Percentiles rank a stretch among this genome's conserved stretches.
Evolutionary conservation across 164 flowering plant genomes (phyloP).

Genomic region (Berberis vulgaris): DNA sequence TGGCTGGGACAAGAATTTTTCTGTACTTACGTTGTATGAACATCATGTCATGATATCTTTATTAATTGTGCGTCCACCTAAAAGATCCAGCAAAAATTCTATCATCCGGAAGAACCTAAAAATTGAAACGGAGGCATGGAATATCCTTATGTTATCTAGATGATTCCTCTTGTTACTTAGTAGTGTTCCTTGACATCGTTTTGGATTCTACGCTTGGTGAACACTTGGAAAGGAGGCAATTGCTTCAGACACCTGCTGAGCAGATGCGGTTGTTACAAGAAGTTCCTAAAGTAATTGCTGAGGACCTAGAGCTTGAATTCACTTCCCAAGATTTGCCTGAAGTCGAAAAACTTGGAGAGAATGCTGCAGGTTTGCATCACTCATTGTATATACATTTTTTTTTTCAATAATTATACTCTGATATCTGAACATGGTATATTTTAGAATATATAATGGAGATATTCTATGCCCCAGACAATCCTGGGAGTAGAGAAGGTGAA

Average conservation of each 20-base stretch:
- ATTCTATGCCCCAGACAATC: too few species aligned
- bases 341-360: slow-evolving; percentile 10
- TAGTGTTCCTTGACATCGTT: slow-evolving; percentile 24
- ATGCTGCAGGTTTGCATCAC: neutral
- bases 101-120: too few species aligned
- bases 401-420: too few species aligned
- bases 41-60: too few species aligned
- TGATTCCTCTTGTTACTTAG: neutral
- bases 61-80: too few species aligned
- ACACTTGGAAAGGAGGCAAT: slow-evolving; percentile 29
- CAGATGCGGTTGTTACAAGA: slow-evolving; percentile 28
- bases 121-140: neutral
- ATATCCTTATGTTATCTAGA: too few species aligned
- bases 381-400: too few species aligned
- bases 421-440: too few species aligned
- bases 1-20: too few species aligned
- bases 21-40: too few species aligned
- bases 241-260: slow-evolving; percentile 38
- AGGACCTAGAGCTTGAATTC: slow-evolving; percentile 23
- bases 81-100: neutral
- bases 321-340: slow-evolving; percentile 4
- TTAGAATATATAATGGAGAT: too few species aligned
- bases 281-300: slow-evolving; percentile 38
- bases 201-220: slow-evolving; percentile 27
- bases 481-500: too few species aligned